Evolutionary conservation across 2,329 filamentous ascomycete species (phyloP).

Genomic region (Dactylellina sp.): DNA sequence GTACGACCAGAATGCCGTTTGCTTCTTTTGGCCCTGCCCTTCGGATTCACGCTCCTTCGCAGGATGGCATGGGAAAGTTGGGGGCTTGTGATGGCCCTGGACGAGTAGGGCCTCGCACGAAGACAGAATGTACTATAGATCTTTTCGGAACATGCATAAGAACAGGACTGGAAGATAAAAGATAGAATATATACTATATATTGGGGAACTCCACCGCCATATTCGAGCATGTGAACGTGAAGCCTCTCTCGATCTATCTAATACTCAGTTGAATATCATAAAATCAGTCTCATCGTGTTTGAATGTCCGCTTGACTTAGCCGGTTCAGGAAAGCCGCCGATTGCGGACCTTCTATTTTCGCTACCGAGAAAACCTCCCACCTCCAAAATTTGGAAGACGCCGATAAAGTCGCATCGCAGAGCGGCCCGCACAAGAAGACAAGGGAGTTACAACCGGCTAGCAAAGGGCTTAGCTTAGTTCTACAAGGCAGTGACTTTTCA

Average conservation of each 20-base stretch:
- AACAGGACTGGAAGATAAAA: conserved; percentile 20
- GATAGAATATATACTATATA: conserved; percentile 20
- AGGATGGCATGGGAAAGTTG: conserved; percentile 29
- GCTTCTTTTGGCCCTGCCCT: conserved; percentile 32
- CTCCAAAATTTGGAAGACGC: conserved; percentile 10
- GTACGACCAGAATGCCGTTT: conserved; percentile 38
- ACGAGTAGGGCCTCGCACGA: background rate
- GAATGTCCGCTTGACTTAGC: conserved; percentile 10
- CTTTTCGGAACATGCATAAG: conserved; percentile 14
- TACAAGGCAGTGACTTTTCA: conserved; percentile 7
- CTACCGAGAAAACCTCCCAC: conserved; percentile 15
- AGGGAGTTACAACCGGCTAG: conserved; percentile 47
- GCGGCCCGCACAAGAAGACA: conserved; percentile 43
- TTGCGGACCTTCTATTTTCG: conserved; percentile 53
- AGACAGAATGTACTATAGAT: conserved; percentile 56
- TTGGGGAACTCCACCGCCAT: conserved; percentile 9
- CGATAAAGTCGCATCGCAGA: conserved; percentile 13
- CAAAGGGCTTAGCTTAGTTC: conserved; percentile 50
- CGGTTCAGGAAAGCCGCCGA: conserved; percentile 51
- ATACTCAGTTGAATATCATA: too few species aligned
- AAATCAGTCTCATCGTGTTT: conserved; percentile 12
- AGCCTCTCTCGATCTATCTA: background rate
- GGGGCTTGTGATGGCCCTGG: conserved; percentile 11
- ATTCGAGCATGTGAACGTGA: background rate
- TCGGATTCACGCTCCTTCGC: conserved; percentile 17